Conservation (phyloP, 805 yeast species). For the Candida nanaspora region DNA sequence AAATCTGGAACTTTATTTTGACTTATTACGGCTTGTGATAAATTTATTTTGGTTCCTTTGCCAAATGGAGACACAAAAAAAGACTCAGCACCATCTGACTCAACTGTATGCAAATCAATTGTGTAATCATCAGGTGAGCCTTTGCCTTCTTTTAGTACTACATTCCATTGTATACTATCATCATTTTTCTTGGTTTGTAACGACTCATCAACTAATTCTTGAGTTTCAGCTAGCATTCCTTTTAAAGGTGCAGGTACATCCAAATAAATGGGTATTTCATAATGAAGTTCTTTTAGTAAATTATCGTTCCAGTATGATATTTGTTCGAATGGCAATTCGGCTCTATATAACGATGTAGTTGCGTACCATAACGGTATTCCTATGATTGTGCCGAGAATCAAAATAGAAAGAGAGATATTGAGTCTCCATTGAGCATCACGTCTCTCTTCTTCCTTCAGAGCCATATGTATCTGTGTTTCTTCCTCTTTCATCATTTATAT, state of each 20-base stretch:
- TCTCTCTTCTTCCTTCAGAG: not conserved
- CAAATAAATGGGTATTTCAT: conserved; percentile 38
- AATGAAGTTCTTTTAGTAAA: conserved; percentile 20
- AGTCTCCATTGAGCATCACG: conserved; percentile 5
- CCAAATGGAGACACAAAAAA: conserved; percentile 31
- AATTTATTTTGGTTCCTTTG: conserved; percentile 24
- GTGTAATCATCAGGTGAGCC: conserved; percentile 27
- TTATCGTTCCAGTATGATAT: conserved; percentile 25
- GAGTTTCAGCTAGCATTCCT: conserved; percentile 27
- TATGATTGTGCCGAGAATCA: conserved; percentile 23
- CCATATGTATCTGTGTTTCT: too few relatives aligned
- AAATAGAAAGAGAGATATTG: conserved; percentile 18
- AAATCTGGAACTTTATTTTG: conserved; percentile 28
- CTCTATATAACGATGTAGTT: conserved; percentile 59
- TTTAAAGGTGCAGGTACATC: conserved; percentile 26
- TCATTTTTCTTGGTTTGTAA: conserved; percentile 1
- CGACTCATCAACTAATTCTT: conserved; percentile 26
- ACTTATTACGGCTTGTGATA: conserved; percentile 20
- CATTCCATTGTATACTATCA: conserved; percentile 25
- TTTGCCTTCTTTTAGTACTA: conserved; percentile 18
- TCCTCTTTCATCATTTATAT: too few relatives aligned
- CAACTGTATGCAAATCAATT: conserved; percentile 22
- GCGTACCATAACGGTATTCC: conserved; percentile 55
- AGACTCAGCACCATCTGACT: conserved; percentile 10
- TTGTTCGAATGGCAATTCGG: conserved; percentile 44